Base-by-base conservation (phyloP, 2,329 filamentous ascomycete species). In the Lasiodiplodia gonubiensis region DNA sequence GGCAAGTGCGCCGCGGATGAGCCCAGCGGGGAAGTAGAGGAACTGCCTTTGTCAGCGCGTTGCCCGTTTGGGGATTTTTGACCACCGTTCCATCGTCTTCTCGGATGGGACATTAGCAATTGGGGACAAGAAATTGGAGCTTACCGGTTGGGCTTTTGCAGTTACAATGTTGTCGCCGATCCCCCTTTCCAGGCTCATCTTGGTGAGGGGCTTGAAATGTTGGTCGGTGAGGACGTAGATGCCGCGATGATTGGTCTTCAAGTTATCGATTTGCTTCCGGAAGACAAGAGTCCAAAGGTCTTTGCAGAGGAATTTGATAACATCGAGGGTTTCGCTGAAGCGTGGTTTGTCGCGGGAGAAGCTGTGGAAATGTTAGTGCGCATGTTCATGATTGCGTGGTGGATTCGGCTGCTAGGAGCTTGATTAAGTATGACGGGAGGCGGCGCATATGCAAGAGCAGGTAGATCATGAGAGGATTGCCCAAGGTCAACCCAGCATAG, bases 231-330 rank as follows among this genome's bases (percentile, higher is more conserved):
- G 83, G 52, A 99, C 95, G 79, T 97, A 99, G 72, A 98, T 93
- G 61, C 95, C 95, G 21, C 95, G 85, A 78, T 99, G 95, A 77
- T 99, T 99, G 10, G 95, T 99, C 82, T 99, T 99, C 55, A 99
- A 85, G 78, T 99, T 99, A 80, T 99, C 95, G 75, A 99, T 92
- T 79, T 98, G 96, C 81, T 99, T 99, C 77, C 92, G 87, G 80
- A 97, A 99, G 18, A 97, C 88, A 23, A 98, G 85, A 39, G 89
- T 93, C 95, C 95, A 99, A 53, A 99, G 85, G 79, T 99, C 95
- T 83, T 99, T 99, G 87, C 95, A 99, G 60, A 99, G 85, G 76
- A 99, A 98, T 79, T 99, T 99, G 78, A 99, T 99, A 60, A 94
- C 91, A 76, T 98, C 95, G 51, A 99, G 88, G 4, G 94, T 94